A percentile compares a stretch with the other conserved stretches of the same genome.
Conservation (phyloP, 73 alveolate species). For the Breviolum minutum region DNA sequence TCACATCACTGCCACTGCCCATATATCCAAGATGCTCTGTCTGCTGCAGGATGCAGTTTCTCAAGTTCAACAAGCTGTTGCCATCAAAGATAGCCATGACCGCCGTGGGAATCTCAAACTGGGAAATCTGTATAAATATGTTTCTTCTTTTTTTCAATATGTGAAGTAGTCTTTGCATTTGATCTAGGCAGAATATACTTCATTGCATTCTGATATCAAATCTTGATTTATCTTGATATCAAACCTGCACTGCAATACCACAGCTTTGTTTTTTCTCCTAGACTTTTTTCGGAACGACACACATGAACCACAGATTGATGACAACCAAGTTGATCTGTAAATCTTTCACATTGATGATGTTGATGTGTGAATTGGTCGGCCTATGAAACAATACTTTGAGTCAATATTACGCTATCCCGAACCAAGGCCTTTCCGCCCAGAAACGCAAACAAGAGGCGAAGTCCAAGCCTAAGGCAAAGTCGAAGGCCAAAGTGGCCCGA, state of each 20-base stretch:
- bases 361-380: no score
- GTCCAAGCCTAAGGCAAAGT: neutral
- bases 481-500: neutral
- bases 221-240: no score
- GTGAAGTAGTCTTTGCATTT: neutral
- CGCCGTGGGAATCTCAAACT: neutral
- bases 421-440: neutral
- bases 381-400: no score
- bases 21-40: neutral
- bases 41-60: neutral
- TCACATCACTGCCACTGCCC: neutral
- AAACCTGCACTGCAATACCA: no score
- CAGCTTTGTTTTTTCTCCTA: no score
- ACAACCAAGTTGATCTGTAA: neutral
- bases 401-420: neutral
- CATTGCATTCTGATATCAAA: no score
- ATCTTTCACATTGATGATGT: neutral
- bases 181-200: neutral
- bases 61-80: constrained; percentile 4
- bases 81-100: neutral
- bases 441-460: neutral
- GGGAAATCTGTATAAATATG: no score
- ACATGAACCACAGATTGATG: no score
- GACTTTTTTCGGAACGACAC: no score
- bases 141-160: no score